Base-by-base conservation (phyloP, 176 grass and related monocot species). In the Hsuehochloa calcarea region DNA sequence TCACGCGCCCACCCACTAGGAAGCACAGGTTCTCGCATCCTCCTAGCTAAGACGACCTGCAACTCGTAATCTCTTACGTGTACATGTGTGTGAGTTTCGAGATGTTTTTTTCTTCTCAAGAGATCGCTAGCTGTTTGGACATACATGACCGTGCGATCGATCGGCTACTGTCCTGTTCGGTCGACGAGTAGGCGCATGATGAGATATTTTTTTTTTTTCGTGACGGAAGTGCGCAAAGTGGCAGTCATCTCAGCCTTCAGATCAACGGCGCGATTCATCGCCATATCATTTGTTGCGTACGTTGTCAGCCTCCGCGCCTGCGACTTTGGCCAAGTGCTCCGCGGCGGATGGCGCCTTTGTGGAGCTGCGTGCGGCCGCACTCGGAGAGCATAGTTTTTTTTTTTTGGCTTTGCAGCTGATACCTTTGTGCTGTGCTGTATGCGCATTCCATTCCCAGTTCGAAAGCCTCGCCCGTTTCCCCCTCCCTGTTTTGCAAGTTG, bases 201-300 rank as follows among this genome's bases (percentile, higher is more conserved):
- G 45, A 46, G 68, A 55, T 10, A 13, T 65, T 47, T 55, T 15
- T 49, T 25, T 64, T 38, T 74, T 17, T n/a, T 0, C 3, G 0
- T 61, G 8, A 35, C 20, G 4, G 17, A 4, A 31, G 55, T 34
- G 68, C 37, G 25, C 38, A 34, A 38, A 56, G 67, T 44, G 81
- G 66, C 44, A 39, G 61, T 80, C 82, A 46, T 80, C 69, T 65
- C 56, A 22, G 66, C 80, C 35, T 12, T 74, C 47, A 31, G 70
- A 51, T 51, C 50, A 38, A 4, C 60, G 13, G 34, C n/a, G 46
- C 22, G 59, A 72, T 22, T 4, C 68, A 16, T 54, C 65, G 27
- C 23, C 69, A 25, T 58, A 62, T 82, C 78, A 65, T 87, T 72
- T 61, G 84, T 67, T 43, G 88, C 79, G 72, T 78, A 67, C 22